Base-by-base conservation (phyloP, 2,329 filamentous ascomycete species). In the Clonostachys rosea region DNA sequence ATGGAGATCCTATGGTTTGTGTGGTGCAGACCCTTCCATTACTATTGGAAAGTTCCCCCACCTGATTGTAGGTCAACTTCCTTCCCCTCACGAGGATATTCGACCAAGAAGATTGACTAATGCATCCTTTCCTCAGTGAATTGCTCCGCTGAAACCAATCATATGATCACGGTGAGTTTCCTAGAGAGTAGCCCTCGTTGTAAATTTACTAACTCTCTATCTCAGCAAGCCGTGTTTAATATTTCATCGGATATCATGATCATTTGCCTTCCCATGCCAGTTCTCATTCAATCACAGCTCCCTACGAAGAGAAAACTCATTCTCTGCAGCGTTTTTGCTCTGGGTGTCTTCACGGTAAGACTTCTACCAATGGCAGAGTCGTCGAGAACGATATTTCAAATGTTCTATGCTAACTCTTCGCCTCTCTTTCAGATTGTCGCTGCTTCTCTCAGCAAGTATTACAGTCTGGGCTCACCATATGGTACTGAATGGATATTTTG, bases 241-340 rank as follows among this genome's bases (percentile, higher is more conserved):
- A 75, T 84, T 43, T 73, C 75, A 3, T 81, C 78, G 24, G 81
- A 84, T 52, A 36, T 82, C 3, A 70, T 79, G 64, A 83, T 85
- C 57, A 74, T 84, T 30, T 56, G 70, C 5, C 74, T 84, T 17
- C 78, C 79, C 2, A 68, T 84, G 51, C 79, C 79, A 3, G 53
- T 76, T 24, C 66, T 84, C 24, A 52, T 76, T 11, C 69, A 69
- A 24, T 70, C 80, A 1, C 69, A 73, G 42, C 64, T 84, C 3
- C 63, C 69, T 6, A 39, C 66, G 2, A 76, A 70, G 56, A 73
- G 78, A 55, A 84, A 83, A 59, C 46, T 73, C 1, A 67, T 80
- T 2, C 68, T 84, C 2, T 66, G 66, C 43, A 59, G 58, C 5
- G 65, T 77, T 24, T 75, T 77, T 48, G 63, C 67, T 10, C 54